Percentiles rank a stretch among this genome's conserved stretches.
Evolutionary conservation across 75 land plant species (phyloP).

Genomic region (Isoetes taiwanensis): DNA sequence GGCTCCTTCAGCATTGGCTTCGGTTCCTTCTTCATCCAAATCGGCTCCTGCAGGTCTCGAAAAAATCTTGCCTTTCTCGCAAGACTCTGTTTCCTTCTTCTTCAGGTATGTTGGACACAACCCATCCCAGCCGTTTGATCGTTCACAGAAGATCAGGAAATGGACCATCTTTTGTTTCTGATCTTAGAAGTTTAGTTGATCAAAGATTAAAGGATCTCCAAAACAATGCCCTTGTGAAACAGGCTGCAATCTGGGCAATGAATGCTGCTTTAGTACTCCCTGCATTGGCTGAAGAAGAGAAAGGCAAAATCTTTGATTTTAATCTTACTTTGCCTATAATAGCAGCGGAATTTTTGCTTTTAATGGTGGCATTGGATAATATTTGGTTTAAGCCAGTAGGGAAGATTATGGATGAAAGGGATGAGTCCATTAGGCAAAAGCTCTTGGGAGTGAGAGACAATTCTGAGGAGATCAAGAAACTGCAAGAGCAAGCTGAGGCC

Average conservation of each 20-base stretch:
- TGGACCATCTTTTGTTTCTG: too few relatives aligned
- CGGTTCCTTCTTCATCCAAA: too few relatives aligned
- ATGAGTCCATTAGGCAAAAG: slow-evolving; percentile 53
- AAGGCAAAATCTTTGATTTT: slow-evolving; percentile 89
- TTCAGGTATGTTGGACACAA: too few relatives aligned
- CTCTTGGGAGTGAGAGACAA: slow-evolving; percentile 68
- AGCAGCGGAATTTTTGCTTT: slow-evolving; percentile 57
- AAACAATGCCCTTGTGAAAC: too few relatives aligned
- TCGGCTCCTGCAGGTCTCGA: too few relatives aligned
- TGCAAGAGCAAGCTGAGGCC: slow-evolving; percentile 83
- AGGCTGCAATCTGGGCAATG: slow-evolving; percentile 23
- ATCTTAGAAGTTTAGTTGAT: too few relatives aligned
- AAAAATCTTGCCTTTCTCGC: too few relatives aligned
- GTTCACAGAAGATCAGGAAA: too few relatives aligned
- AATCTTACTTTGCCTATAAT: slow-evolving; percentile 81
- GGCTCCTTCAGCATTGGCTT: too few relatives aligned
- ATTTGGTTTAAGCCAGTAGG: slow-evolving; percentile 84
- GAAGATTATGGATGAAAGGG: slow-evolving; percentile 83
- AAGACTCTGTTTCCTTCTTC: too few relatives aligned
- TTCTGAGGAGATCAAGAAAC: slow-evolving; percentile 71
- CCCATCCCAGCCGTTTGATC: too few relatives aligned
- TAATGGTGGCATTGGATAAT: slow-evolving; percentile 93
- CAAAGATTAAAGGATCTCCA: too few relatives aligned
- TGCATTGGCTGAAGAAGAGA: slow-evolving; percentile 40
- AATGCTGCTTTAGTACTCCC: slow-evolving; percentile 22